phyloP scores from a whole-genome alignment of 306 rosid genomes.

The Mimosa pudica region DNA sequence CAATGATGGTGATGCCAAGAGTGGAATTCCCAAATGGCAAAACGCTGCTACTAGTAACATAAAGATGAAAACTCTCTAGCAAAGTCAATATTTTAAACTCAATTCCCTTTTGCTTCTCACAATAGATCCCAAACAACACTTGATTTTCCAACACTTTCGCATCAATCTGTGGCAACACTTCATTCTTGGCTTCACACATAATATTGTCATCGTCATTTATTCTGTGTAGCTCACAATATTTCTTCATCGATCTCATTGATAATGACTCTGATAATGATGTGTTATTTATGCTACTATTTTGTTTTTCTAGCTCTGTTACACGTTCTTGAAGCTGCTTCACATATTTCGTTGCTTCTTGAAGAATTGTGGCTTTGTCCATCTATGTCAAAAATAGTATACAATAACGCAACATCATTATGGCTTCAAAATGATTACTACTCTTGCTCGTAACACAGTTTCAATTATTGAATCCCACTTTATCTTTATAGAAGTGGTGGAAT shows the following conservation, averaged over 20 bases:
- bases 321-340: slow-evolving; percentile 38
- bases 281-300: background rate
- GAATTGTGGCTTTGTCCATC: slow-evolving; percentile 41
- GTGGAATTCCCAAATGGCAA: slow-evolving; percentile 44
- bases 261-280: background rate
- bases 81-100: slow-evolving; percentile 23
- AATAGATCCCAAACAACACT: slow-evolving; percentile 36
- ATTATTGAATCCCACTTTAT: background rate
- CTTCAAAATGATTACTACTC: background rate
- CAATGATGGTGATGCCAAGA: slow-evolving; percentile 41
- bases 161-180: slow-evolving; percentile 33
- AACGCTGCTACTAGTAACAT: slow-evolving; percentile 35
- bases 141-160: slow-evolving; percentile 35
- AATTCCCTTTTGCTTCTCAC: slow-evolving; percentile 38
- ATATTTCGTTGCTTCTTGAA: slow-evolving; percentile 35
- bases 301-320: slow-evolving; percentile 36
- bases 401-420: background rate
- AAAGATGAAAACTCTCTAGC: slow-evolving; percentile 35
- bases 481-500: background rate
- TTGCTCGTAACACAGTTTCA: no score
- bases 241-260: slow-evolving; percentile 20
- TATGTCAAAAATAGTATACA: no score
- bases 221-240: slow-evolving; percentile 2
- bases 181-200: background rate
- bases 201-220: slow-evolving; percentile 7